Evolutionary conservation across 441 rosid species (phyloP), one percentile per base, ranked within the genome.

Genomic region (Capsella rubella): DNA sequence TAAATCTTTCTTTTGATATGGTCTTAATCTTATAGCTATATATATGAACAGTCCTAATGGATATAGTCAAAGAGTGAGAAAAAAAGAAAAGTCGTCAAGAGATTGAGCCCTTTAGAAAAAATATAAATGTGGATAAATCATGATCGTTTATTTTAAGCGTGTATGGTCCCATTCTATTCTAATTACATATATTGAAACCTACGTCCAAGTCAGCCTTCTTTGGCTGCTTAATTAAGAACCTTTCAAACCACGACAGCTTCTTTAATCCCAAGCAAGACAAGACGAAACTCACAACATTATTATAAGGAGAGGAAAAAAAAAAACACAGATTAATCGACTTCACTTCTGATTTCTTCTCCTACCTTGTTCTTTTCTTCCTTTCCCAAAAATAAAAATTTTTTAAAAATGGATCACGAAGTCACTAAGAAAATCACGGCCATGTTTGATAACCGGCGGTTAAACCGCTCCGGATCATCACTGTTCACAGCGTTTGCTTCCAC

Each of bases 381-480:
- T 56, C 39, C 25, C n/a, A n/a, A 27, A 8, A 3, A 43, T 18
- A 18, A 18, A n/a, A n/a, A n/a, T n/a, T n/a, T n/a, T n/a, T n/a
- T n/a, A n/a, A n/a, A n/a, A n/a, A 63, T 71, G 80, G 61, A 76
- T 72, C 21, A 21, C 5, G 64, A 78, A 32, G 58, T 28, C 42
- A 50, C 74, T 28, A 76, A 72, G 53, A 42, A 58, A 25, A 28
- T 63, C 72, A 62, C 57, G 40, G 80, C 72, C 28, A 58, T 73
- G 74, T 29, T 79, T 1, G 76, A 61, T 74, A 65, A 42, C 70
- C 76, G 71, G 59, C 42, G 65, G 21, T 62, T 68, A 29, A 18
- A 70, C 69, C 78, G 73, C 6, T 83, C 68, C 3, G 78, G 78
- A 27, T 73, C 82, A 14, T 29, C 82, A 7, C 14, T 79, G 35